Base-by-base conservation (phyloP, 23 red algal species). In the Pyropia haitanensis region DNA sequence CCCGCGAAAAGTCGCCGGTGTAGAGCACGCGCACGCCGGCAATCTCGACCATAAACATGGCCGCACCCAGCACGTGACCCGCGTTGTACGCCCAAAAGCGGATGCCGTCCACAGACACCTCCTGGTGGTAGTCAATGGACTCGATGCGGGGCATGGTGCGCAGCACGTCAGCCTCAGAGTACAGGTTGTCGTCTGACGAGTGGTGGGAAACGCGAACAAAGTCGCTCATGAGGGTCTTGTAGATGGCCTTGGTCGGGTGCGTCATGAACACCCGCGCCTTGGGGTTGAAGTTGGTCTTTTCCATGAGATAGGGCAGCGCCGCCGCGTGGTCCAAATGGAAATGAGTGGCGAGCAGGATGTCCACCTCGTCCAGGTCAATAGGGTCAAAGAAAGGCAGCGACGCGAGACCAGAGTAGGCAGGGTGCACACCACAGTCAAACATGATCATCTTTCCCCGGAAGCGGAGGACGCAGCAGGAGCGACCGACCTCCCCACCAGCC, bases 371-470 rank as follows among this genome's bases (percentile, higher is more conserved):
- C 16, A 86, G 61, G 51, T 98, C 85, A 51, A 98, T 81, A 32
- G 62, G 71, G 70, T 98, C 94, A 50, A 98, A 98, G 64, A 91
- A 96, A 18, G 94, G 94, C 68, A 98, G 82, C 19, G 94, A 76
- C 20, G 94, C 76, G 28, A 91, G 64, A 13, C 94, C 94, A 1
- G 94, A 98, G 70, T 98, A 98, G n/a, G 94, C 94, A 2, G 94
- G 94, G 58, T 98, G 94, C 62, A 98, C 94, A 14, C 94, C 94
- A 67, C 94, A 98, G 53, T 98, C 94, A 65, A 98, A 91, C 80
- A 98, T 76, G 48, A 98, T 70, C 14, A 81, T 98, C 61, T 98
- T 98, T 8, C 83, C 75, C 82, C 83, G 91, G 50, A 87, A 98
- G 53, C 79, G 83, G 23, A 98, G 29, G 56, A 98, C 68, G 67